Evolutionary conservation across 169 alveolate species (phyloP), one percentile per base, ranked within the genome.

Genomic region (Eimeria acervulina): DNA sequence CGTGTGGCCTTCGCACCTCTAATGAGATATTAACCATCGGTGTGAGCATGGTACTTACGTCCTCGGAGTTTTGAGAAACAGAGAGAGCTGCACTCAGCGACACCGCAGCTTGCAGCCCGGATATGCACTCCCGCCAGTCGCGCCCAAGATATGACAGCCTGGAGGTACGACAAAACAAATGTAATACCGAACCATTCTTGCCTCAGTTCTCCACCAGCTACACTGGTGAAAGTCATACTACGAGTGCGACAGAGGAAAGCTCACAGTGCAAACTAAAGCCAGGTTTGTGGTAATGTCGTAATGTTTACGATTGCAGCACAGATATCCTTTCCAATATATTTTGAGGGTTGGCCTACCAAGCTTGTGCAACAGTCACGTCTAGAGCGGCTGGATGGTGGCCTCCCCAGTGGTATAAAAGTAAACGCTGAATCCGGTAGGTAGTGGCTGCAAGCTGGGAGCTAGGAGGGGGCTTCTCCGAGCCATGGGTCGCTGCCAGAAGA

Each of bases 391-490:
- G 95, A 59, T 92, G 95, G 26, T 81, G 80, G 44, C 81, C 92
- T n/a, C 88, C 92, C 95, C 95, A 92, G 68, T 92, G 95, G 92
- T 38, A 81, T 38, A 78, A 61, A 1, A 92, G 63, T 21, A 83
- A 76, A 19, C 84, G 95, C 51, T 68, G 83, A 55, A 59, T 44
- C 42, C 91, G 47, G 72, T 55, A 51, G 21, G 76, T 40, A 31
- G 63, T 55, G 38, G 80, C 81, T 36, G 80, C 85, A 26, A 92
- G 84, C 36, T 66, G 95, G 5, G 95, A 72, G 47, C 55, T 92
- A 33, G 95, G 87, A 38, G 92, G 84, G 23, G 95, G 95, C 95
- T 74, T 33, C 40, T 31, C 81, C n/a, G 91, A 44, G 61, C 95
- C 95, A 19, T 92, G 95, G 66, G 88, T 36, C 1, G 78, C 95